phyloP scores from a whole-genome alignment of 208 protist species.

The Novymonas esmeraldas region DNA sequence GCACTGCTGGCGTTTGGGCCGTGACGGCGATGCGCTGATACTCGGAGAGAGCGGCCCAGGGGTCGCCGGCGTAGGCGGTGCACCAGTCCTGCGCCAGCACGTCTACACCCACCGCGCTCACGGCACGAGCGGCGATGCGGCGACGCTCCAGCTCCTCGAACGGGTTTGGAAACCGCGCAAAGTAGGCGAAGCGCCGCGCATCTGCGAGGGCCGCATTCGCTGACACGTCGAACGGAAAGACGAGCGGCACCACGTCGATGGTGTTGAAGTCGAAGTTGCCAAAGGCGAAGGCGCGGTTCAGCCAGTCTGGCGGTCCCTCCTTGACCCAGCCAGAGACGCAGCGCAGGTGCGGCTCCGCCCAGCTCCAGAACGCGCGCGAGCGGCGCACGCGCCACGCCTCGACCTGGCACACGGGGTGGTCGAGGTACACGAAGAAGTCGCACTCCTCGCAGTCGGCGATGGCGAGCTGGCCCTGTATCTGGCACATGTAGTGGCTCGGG shows the following conservation, averaged over 20 bases:
- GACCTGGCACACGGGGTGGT: slow-evolving; percentile 56
- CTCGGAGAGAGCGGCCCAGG: slow-evolving; percentile 21
- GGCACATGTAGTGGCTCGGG: slow-evolving; percentile 86
- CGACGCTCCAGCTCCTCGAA: slow-evolving; percentile 18
- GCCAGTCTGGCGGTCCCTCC: slow-evolving; percentile 53
- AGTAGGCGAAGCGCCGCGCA: slow-evolving; percentile 60
- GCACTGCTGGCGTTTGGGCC: slow-evolving; percentile 16
- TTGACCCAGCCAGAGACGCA: slow-evolving; percentile 69
- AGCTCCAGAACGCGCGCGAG: slow-evolving; percentile 74
- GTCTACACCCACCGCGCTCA: neutral
- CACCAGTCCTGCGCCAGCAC: slow-evolving; percentile 13
- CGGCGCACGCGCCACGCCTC: slow-evolving; percentile 81
- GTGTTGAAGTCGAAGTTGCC: slow-evolving; percentile 65
- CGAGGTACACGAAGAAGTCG: slow-evolving; percentile 92
- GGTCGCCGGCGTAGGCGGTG: neutral
- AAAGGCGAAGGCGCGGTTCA: slow-evolving; percentile 71
- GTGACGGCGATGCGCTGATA: slow-evolving; percentile 22
- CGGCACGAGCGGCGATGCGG: neutral
- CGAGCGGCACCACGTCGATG: slow-evolving; percentile 65
- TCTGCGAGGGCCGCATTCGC: slow-evolving; percentile 44
- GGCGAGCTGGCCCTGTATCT: slow-evolving; percentile 92
- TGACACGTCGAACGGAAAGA: slow-evolving; percentile 81
- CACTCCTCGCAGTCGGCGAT: slow-evolving; percentile 85
- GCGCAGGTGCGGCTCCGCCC: slow-evolving; percentile 78
- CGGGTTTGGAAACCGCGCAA: slow-evolving; percentile 42